A percentile compares a stretch with the other conserved stretches of the same genome.
These are phyloP conservation scores for Kwoniella botswanensis DNA, from an alignment of 768 basidiomycete species.

Conservation along the genomic window DNA sequence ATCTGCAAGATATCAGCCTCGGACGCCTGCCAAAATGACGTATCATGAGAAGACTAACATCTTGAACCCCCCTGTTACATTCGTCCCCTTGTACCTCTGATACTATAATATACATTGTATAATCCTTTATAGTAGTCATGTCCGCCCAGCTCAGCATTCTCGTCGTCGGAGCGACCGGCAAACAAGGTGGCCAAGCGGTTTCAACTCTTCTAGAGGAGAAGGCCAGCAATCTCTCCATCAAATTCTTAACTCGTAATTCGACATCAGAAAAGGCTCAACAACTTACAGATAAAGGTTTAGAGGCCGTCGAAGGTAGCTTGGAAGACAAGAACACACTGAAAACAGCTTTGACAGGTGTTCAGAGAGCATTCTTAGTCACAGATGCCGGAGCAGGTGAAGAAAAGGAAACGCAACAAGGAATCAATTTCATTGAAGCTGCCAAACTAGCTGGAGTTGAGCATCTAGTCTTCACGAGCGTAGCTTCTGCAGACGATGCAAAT, in stretches of 20 bases:
- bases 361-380: constrained; percentile 46
- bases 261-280: constrained; percentile 29
- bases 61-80: no score
- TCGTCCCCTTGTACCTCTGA: no score
- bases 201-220: neutral
- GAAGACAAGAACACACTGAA: constrained; percentile 20
- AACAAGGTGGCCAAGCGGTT: constrained; percentile 14
- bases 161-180: constrained; percentile 18
- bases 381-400: constrained; percentile 18
- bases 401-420: constrained; percentile 56
- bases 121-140: neutral
- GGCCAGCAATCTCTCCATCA: constrained; percentile 18
- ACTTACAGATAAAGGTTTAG: constrained; percentile 33
- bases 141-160: constrained; percentile 10
- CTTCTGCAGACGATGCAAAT: constrained; percentile 30
- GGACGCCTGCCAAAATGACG: no score
- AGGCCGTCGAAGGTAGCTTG: constrained; percentile 44
- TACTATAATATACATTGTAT: no score
- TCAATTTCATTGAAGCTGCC: constrained; percentile 57
- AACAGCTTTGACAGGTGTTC: constrained; percentile 35
- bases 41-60: no score
- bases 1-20: no score
- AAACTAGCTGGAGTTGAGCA: constrained; percentile 56
- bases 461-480: constrained; percentile 58
- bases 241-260: constrained; percentile 47